Base-by-base conservation (phyloP, 2,329 filamentous ascomycete species). In the Clarireedia homoeocarpa region DNA sequence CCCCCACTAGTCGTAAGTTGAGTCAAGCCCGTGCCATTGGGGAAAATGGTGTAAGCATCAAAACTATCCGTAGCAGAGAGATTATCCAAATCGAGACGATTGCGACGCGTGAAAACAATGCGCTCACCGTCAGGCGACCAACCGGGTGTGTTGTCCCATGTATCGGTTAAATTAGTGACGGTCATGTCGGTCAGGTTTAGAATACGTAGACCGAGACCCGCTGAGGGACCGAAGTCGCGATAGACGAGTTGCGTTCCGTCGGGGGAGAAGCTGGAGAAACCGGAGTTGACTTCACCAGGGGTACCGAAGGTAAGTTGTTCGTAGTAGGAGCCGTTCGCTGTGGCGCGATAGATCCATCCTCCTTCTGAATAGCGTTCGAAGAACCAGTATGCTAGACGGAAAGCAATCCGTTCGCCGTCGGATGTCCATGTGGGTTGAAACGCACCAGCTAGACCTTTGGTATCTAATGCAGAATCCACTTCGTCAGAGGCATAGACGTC, bases 331-430 rank as follows among this genome's bases (percentile, higher is more conserved):
- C 61, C 62, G 15, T 65, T 61, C 0, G 59, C 48, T 4, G 58
- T 58, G 3, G 55, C 61, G 6, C 57, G 45, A 30, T 59, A 63
- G 26, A 65, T 53, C 49, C 48, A 58, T n/a, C 51, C 61, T 4
- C 50, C 48, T n/a, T 44, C 55, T 2, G 58, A 58, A 0, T 64
- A 63, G 26, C 72, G 72, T 5, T 61, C 58, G 27, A 67, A 65
- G 63, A 75, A 74, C 72, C 73, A 75, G 7, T 63, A 62, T 6
- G 72, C 72, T 1, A 74, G 58, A 12, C 73, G 71, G 48, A 75
- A 70, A 14, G 69, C 67, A 9, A 75, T 59, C 69, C 69, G 70
- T 15, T 69, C 58, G 2, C 70, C 70, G 44, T 74, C 70, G 2
- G 69, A 63, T 0, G 66, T 70, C 70, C 39, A 75, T 2, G 70